Conservation (phyloP, 2,329 filamentous ascomycete species). For the Colletotrichum tamarilloi region DNA sequence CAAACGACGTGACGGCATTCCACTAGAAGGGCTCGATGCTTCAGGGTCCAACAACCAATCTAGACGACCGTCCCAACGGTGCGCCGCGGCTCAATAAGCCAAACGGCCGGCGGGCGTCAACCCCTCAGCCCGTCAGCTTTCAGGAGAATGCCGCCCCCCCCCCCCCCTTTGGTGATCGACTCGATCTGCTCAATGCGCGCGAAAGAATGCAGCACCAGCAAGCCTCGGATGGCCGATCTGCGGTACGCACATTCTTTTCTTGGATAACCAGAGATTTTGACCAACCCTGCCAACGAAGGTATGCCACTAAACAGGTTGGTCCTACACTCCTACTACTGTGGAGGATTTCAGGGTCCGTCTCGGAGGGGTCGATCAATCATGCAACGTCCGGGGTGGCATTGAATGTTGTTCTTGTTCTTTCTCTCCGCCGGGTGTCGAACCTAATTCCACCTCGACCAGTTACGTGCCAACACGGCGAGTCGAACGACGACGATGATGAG, state of each 20-base stretch:
- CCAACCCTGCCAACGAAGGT: background rate
- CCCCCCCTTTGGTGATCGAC: background rate
- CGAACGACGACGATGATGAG: background rate
- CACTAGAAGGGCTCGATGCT: conserved; percentile 4
- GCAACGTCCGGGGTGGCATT: background rate
- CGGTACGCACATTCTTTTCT: conserved; percentile 22
- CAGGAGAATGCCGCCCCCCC: background rate
- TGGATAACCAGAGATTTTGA: background rate
- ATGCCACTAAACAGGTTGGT: background rate
- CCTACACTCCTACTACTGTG: background rate
- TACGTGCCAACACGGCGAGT: background rate
- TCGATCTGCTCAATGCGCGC: background rate
- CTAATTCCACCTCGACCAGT: background rate
- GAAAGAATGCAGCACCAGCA: background rate
- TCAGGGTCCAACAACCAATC: conserved; percentile 19
- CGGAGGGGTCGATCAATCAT: background rate
- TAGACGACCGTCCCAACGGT: background rate
- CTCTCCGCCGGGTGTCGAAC: background rate
- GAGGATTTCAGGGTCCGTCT: background rate
- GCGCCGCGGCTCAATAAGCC: background rate
- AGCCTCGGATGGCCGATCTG: background rate
- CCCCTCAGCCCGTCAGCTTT: no score
- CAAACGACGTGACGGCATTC: background rate
- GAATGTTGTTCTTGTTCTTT: background rate
- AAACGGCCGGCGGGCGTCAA: background rate